These are phyloP conservation scores for Penicillium italicum DNA, from an alignment of 2,329 filamentous ascomycete species.

Conservation along the genomic window DNA sequence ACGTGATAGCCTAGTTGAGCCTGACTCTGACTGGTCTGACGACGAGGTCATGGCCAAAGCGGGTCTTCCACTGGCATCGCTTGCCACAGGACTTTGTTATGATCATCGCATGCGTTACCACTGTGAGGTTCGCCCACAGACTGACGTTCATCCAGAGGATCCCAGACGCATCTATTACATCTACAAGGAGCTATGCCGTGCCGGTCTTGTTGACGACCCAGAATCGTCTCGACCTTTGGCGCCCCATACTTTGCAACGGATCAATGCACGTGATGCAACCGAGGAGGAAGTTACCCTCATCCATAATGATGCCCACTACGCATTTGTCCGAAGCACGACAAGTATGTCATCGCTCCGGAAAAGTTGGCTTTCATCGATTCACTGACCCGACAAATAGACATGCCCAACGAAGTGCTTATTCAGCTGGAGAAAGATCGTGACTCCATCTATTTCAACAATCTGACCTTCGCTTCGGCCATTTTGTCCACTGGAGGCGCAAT, in stretches of 20 bases:
- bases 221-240: slow-evolving; percentile 51
- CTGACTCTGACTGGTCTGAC: slow-evolving; percentile 43
- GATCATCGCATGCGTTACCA: slow-evolving; percentile 96
- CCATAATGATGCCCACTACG: slow-evolving; percentile 72
- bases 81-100: slow-evolving; percentile 78
- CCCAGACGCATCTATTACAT: slow-evolving; percentile 89
- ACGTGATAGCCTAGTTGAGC: slow-evolving; percentile 36
- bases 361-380: neutral
- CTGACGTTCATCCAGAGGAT: slow-evolving; percentile 87
- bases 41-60: slow-evolving; percentile 35
- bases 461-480: slow-evolving; percentile 75
- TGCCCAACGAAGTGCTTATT: slow-evolving; percentile 61
- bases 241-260: slow-evolving; percentile 61
- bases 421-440: slow-evolving; percentile 66
- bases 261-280: slow-evolving; percentile 72
- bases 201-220: slow-evolving; percentile 68
- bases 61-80: slow-evolving; percentile 46
- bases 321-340: slow-evolving; percentile 66
- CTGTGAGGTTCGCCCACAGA: slow-evolving; percentile 68
- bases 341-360: slow-evolving; percentile 27
- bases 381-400: slow-evolving; percentile 37
- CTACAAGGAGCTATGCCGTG: slow-evolving; percentile 79
- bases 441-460: slow-evolving; percentile 77
- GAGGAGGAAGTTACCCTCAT: slow-evolving; percentile 75
- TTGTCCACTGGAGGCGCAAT: slow-evolving; percentile 91